Conservation (phyloP, 2,329 filamentous ascomycete genomes). For the Teratosphaeria nubilosa region DNA sequence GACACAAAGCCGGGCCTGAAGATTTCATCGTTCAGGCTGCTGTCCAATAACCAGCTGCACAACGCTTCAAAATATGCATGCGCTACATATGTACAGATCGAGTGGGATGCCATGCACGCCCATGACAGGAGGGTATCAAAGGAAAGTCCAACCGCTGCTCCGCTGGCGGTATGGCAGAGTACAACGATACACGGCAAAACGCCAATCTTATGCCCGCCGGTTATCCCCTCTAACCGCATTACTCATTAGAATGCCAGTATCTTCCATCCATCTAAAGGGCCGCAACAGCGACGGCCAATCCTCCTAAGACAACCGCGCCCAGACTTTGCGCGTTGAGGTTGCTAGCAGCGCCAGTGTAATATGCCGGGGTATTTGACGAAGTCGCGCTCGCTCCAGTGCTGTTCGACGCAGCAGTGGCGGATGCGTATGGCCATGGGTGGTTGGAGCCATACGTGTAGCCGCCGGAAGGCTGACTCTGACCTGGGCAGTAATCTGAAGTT, state of each 20-base stretch:
- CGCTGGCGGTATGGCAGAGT: neutral
- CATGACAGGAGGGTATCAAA: neutral
- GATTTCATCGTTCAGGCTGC: no score
- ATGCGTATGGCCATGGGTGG: neutral
- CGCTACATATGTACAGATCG: neutral
- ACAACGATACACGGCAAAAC: neutral
- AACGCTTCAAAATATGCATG: neutral
- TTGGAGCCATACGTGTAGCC: constrained; percentile 2
- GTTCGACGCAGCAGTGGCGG: neutral
- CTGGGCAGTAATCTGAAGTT: neutral
- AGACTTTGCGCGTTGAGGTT: neutral
- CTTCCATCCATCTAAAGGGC: neutral
- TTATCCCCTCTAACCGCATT: neutral
- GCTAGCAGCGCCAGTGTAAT: neutral
- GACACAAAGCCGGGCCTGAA: no score
- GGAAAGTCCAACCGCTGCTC: neutral
- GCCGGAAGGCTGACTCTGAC: neutral
- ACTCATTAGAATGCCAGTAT: neutral
- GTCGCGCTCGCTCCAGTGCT: neutral
- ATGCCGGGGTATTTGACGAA: neutral
- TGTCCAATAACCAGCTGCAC: neutral
- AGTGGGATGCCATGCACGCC: neutral
- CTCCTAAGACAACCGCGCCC: neutral
- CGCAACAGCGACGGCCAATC: neutral
- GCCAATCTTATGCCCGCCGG: neutral